Evolutionary conservation across 352 stramenopile genomes (phyloP), one percentile per base, ranked within the genome.

Genomic region (Pilasporangium apinafurcum): DNA sequence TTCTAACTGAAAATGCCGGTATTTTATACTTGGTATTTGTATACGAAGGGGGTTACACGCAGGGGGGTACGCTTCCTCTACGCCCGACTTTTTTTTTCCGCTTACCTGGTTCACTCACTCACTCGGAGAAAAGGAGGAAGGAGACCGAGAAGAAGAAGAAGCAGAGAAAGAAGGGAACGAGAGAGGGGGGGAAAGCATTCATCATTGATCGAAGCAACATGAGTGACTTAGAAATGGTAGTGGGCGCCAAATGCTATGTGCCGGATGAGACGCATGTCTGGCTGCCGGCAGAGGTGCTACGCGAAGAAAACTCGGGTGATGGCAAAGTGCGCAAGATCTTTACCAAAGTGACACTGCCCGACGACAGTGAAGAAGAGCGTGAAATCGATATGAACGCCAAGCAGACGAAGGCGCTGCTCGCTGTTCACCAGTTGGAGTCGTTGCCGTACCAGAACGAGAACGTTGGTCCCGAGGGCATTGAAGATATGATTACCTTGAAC

Each of bases 401-500:
- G 24, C 68, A 81, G 22, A 70, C 74, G 37, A 85, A 80, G 51
- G 37, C 55, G 28, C 50, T 88, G 27, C 68, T 92, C 44, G 54
- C 64, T 46, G 80, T 44, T 13, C 53, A 82, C 29, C 68, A 86
- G 46, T 60, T 92, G 21, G 81, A 91, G 44, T 65, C 75, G 38
- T 50, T 91, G 50, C 74, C 75, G 24, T 86, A 82, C 44, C 78
- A 91, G 68, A 91, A 91, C 44, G 74, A 89, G 18, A 71, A 72
- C 45, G 32, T 87, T 16, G 73, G 67, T 0, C 42, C 51, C 9
- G 50, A 63, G 2, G 79, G 78, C 39, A 85, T 83, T 18, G 81
- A 92, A n/a, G 81, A 93, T 51, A 92, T 95, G 84, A 89, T 83
- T 37, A 53, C 69, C 25, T 69, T 95, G 51, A 88, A 91, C 53